These are phyloP conservation scores for Fusarium sp. DNA, from an alignment of 2,329 filamentous ascomycete genomes.

Conservation along the genomic window DNA sequence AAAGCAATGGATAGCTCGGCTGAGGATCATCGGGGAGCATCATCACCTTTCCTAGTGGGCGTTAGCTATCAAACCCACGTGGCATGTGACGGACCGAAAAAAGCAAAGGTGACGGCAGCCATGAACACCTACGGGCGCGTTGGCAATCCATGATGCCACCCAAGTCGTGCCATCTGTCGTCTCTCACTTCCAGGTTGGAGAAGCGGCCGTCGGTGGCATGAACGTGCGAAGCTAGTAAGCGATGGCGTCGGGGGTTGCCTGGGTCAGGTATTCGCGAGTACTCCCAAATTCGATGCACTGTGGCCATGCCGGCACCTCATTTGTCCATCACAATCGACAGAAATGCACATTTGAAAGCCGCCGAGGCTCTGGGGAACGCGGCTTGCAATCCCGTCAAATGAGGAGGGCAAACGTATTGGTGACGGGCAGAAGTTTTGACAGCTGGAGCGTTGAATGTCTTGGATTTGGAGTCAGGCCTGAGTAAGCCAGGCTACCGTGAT, in stretches of 20 bases:
- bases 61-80: conserved; percentile 45
- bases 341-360: conserved; percentile 33
- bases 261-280: conserved; percentile 44
- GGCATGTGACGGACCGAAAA: conserved; percentile 41
- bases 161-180: conserved; percentile 26
- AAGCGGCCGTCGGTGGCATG: conserved; percentile 18
- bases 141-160: conserved; percentile 19
- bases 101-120: conserved; percentile 32
- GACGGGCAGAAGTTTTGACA: conserved; percentile 20
- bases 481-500: conserved; percentile 29
- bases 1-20: conserved; percentile 20
- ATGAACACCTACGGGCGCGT: conserved; percentile 18
- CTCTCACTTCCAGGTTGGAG: conserved; percentile 18
- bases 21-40: conserved; percentile 34
- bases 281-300: conserved; percentile 45
- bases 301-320: conserved; percentile 38
- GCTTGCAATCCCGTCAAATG: conserved; percentile 31
- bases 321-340: conserved; percentile 44
- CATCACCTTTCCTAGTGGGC: conserved; percentile 28
- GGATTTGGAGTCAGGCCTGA: conserved; percentile 33
- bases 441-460: conserved; percentile 33
- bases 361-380: conserved; percentile 25
- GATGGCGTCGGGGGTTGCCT: conserved; percentile 39
- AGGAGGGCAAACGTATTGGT: conserved; percentile 19
- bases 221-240: conserved; percentile 42